Percentiles rank a stretch among this genome's conserved stretches.
These are phyloP conservation scores for Lasiosphaeria hispida DNA, from an alignment of 495 filamentous ascomycete species.

Conservation along the genomic window DNA sequence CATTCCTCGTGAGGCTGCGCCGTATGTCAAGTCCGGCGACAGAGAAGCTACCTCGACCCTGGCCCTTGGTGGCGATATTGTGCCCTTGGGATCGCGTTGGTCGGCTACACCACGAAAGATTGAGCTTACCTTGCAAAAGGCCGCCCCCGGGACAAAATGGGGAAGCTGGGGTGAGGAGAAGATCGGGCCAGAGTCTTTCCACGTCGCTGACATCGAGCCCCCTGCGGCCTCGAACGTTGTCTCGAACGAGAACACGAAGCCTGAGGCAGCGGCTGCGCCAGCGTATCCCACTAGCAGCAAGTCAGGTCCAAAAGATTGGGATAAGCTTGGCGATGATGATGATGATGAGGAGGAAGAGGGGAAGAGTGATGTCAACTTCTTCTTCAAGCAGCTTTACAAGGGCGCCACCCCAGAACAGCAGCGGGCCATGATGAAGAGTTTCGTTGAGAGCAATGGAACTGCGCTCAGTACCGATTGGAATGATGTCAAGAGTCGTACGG, in stretches of 20 bases:
- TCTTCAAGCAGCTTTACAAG: conserved; percentile 91
- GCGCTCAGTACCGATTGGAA: conserved; percentile 90
- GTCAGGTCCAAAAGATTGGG: conserved; percentile 86
- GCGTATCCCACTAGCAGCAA: conserved; percentile 88
- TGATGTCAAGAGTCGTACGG: conserved; percentile 71
- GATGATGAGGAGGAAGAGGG: conserved; percentile 61
- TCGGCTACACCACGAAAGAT: conserved; percentile 77
- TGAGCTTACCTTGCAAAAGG: conserved; percentile 74
- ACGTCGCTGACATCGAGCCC: not conserved
- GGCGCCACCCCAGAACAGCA: conserved; percentile 73
- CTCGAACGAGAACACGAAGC: not conserved
- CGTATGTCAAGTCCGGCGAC: conserved; percentile 27
- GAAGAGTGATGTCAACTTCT: conserved; percentile 70
- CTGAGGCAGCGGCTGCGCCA: conserved; percentile 38
- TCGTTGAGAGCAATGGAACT: conserved; percentile 87
- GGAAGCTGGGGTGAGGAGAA: conserved; percentile 38
- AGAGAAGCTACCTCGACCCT: conserved; percentile 53
- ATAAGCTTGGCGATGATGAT: conserved; percentile 60
- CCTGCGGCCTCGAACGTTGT: not conserved
- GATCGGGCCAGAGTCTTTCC: conserved; percentile 13
- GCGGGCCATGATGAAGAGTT: conserved; percentile 98
- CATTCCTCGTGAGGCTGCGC: conserved; percentile 26
- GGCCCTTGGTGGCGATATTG: conserved; percentile 65
- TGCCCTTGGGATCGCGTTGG: conserved; percentile 56
- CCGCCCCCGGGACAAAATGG: conserved; percentile 71